phyloP scores from a whole-genome alignment of 345 rosid species.

The Gossypium turneri region DNA sequence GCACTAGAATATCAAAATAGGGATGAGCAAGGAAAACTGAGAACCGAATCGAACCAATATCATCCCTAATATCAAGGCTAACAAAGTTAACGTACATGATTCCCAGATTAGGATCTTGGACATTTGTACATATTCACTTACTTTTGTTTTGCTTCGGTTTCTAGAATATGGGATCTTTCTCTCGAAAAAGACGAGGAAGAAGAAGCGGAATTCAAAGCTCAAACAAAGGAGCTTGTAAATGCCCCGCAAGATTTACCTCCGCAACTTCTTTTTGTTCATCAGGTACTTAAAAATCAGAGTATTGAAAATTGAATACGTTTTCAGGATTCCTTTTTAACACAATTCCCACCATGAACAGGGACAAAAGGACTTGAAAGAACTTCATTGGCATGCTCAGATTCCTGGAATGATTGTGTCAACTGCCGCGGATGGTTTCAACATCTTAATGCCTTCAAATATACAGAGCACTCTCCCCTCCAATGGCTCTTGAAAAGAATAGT shows the following conservation, averaged over 20 bases:
- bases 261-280: conserved; percentile 94
- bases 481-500: conserved; percentile 19
- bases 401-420: conserved; percentile 90
- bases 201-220: conserved; percentile 83
- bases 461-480: conserved; percentile 76
- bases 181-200: conserved; percentile 94
- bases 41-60: too few species aligned
- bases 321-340: background rate
- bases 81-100: background rate
- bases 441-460: conserved; percentile 90
- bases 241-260: conserved; percentile 87
- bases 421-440: conserved; percentile 80
- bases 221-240: conserved; percentile 75
- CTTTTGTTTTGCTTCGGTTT: conserved; percentile 6
- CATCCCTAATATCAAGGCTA: background rate
- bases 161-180: conserved; percentile 95
- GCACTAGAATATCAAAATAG: background rate
- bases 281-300: conserved; percentile 39
- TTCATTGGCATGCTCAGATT: conserved; percentile 90
- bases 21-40: too few species aligned
- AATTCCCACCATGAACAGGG: conserved; percentile 46
- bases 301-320: conserved; percentile 2
- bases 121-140: background rate
- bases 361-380: conserved; percentile 89
- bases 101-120: background rate